These are phyloP conservation scores for Papiliotrema flavescens DNA, from an alignment of 1,284 basidiomycete genomes.

Conservation along the genomic window DNA sequence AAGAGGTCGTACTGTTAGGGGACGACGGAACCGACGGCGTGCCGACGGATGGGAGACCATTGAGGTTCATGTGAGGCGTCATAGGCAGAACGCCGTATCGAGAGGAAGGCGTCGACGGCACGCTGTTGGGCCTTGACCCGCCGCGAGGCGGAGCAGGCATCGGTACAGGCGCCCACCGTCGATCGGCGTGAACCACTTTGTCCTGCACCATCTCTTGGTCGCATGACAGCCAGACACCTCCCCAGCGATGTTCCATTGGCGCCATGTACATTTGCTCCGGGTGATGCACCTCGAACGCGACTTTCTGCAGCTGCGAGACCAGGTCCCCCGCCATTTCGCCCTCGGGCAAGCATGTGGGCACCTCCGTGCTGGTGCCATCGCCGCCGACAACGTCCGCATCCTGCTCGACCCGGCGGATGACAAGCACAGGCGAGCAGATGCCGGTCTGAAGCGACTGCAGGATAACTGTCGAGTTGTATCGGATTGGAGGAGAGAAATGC, in stretches of 20 bases:
- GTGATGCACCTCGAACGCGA: constrained; percentile 84
- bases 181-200: constrained; percentile 25
- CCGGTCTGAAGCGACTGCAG: constrained; percentile 92
- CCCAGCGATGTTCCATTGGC: constrained; percentile 21
- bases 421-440: constrained; percentile 84
- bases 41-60: constrained; percentile 10
- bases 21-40: constrained; percentile 38
- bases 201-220: constrained; percentile 36
- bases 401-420: constrained; percentile 90
- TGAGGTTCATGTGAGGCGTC: constrained; percentile 40
- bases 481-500: constrained; percentile 60
- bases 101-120: constrained; percentile 39
- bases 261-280: constrained; percentile 34
- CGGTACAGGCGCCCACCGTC: constrained; percentile 30
- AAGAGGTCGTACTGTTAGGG: constrained; percentile 32
- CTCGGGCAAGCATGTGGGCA: constrained; percentile 55
- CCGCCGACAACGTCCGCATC: constrained; percentile 86
- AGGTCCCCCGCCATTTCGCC: constrained; percentile 90
- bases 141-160: constrained; percentile 4
- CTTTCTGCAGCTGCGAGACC: constrained; percentile 89
- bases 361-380: constrained; percentile 45
- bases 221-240: constrained; percentile 41
- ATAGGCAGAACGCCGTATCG: constrained; percentile 43
- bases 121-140: constrained; percentile 25
- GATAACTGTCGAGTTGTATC: constrained; percentile 94